Evolutionary conservation across 768 basidiomycete species (phyloP).

Genomic region (Atractiella rhizophila): DNA sequence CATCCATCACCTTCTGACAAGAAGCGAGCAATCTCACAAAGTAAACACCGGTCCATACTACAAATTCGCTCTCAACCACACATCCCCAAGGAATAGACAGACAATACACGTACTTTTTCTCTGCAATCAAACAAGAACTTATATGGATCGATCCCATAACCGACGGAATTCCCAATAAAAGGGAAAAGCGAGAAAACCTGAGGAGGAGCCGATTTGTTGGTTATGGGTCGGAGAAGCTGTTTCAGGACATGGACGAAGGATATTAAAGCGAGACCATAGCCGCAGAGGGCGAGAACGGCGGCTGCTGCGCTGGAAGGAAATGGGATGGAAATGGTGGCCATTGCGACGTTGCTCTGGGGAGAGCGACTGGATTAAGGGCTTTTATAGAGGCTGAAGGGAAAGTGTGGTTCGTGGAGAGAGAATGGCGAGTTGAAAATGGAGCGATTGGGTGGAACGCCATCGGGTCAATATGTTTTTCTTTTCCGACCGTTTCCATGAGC

Average conservation of each 20-base stretch:
- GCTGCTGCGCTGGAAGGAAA: too few species aligned
- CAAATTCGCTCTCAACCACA: not conserved
- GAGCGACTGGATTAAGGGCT: too few species aligned
- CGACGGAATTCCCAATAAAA: slow-evolving; percentile 60
- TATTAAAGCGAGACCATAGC: too few species aligned
- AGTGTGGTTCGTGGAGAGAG: too few species aligned
- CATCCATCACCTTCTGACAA: not conserved
- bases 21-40: slow-evolving; percentile 25
- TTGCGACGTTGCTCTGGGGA: too few species aligned
- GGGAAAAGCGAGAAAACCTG: slow-evolving; percentile 84
- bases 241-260: not conserved
- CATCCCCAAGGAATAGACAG: not conserved
- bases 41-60: slow-evolving; percentile 97
- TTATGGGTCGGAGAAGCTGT: slow-evolving; percentile 39
- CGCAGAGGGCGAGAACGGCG: too few species aligned
- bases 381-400: too few species aligned
- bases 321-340: too few species aligned
- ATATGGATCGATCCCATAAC: slow-evolving; percentile 79
- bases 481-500: too few species aligned
- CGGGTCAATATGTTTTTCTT: too few species aligned
- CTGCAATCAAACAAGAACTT: slow-evolving; percentile 53
- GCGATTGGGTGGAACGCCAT: too few species aligned
- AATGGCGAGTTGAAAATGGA: too few species aligned
- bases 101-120: slow-evolving; percentile 35
- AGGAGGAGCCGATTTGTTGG: slow-evolving; percentile 53